Percentiles rank a stretch among this genome's conserved stretches.
Conservation (phyloP, 2,329 filamentous ascomycete genomes). For the Sordariomycetes sp. region DNA sequence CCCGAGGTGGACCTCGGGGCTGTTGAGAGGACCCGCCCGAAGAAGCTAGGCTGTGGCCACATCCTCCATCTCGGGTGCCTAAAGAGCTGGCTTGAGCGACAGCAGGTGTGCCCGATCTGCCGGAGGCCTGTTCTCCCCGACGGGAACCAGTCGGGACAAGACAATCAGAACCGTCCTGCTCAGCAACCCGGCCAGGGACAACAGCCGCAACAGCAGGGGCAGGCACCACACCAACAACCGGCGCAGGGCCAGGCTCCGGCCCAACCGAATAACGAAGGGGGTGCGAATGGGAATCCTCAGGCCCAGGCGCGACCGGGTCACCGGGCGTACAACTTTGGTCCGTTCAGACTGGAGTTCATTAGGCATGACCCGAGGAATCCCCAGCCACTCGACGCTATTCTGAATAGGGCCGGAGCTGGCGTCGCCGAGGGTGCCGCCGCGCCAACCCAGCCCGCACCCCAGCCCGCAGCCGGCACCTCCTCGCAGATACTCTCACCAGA, state of each 20-base stretch:
- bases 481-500: slow-evolving; percentile 1
- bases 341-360: slow-evolving; percentile 6
- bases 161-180: slow-evolving; percentile 21
- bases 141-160: slow-evolving; percentile 15
- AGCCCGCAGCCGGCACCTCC: not conserved
- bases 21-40: slow-evolving; percentile 77
- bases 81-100: slow-evolving; percentile 92
- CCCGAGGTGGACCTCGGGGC: slow-evolving; percentile 47
- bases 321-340: slow-evolving; percentile 21
- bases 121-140: slow-evolving; percentile 70
- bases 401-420: slow-evolving; percentile 3
- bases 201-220: slow-evolving; percentile 13
- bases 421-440: not conserved
- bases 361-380: slow-evolving; percentile 5
- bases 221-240: slow-evolving; percentile 1
- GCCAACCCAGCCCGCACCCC: not conserved
- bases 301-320: slow-evolving; percentile 11
- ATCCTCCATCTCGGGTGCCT: slow-evolving; percentile 91
- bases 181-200: slow-evolving; percentile 9
- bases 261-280: not conserved
- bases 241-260: not conserved
- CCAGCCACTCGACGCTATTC: slow-evolving; percentile 3
- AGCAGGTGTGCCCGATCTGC: slow-evolving; percentile 95
- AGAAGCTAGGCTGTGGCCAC: slow-evolving; percentile 93
- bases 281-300: not conserved